phyloP scores from a whole-genome alignment of 805 yeast genomes.

The Candida sithepensis region DNA sequence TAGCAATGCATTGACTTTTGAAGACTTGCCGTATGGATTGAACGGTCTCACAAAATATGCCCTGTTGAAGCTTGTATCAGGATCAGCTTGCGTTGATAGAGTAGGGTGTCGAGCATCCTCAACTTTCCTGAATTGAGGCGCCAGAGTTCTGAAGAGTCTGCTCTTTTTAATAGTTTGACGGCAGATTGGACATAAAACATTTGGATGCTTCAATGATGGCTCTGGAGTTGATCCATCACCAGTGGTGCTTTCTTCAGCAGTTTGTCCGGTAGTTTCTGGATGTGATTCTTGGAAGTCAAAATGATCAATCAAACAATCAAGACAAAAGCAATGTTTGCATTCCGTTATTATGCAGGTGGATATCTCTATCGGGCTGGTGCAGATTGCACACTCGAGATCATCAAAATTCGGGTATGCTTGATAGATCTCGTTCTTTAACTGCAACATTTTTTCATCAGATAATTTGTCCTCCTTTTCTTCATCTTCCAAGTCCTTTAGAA shows the following conservation, averaged over 20 bases:
- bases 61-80: constrained; percentile 4
- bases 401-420: constrained; percentile 32
- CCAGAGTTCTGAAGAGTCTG: constrained; percentile 41
- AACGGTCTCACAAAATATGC: constrained; percentile 35
- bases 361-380: constrained; percentile 60
- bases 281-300: constrained; percentile 53
- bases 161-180: constrained; percentile 50
- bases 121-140: constrained; percentile 25
- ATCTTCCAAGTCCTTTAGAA: constrained; percentile 23
- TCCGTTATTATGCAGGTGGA: constrained; percentile 53
- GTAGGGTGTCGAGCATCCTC: constrained; percentile 11
- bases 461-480: constrained; percentile 24
- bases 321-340: constrained; percentile 81
- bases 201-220: constrained; percentile 32
- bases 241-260: background rate
- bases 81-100: constrained; percentile 10
- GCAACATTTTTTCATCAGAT: constrained; percentile 21
- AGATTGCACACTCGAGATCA: constrained; percentile 77
- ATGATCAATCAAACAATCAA: constrained; percentile 69
- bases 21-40: constrained; percentile 55
- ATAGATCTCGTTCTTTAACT: constrained; percentile 30
- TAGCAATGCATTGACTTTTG: constrained; percentile 69
- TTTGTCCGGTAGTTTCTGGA: background rate
- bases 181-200: constrained; percentile 73
- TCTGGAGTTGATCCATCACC: background rate